Conservation (phyloP, 805 yeast genomes). For the Candida tammaniensis region DNA sequence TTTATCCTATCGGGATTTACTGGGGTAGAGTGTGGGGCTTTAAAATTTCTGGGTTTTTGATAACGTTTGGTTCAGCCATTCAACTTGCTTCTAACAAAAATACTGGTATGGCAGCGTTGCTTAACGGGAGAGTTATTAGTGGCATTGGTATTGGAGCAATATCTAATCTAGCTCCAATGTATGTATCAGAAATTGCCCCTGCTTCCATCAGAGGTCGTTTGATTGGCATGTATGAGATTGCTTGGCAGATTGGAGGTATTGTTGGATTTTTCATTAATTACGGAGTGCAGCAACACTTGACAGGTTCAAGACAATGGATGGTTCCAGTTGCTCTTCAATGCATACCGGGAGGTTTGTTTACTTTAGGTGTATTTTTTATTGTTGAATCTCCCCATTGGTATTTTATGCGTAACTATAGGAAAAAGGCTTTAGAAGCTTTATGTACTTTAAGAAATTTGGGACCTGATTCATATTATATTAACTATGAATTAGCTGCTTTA, state of each 20-base stretch:
- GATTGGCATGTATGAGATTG: slow-evolving; percentile 46
- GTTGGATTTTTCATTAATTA: slow-evolving; percentile 50
- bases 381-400: slow-evolving; percentile 48
- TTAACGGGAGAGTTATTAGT: slow-evolving; percentile 49
- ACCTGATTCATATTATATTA: slow-evolving; percentile 36
- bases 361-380: slow-evolving; percentile 35
- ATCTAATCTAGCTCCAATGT: slow-evolving; percentile 48
- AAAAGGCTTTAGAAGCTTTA: slow-evolving; percentile 31
- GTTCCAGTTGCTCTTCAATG: slow-evolving; percentile 47
- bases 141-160: slow-evolving; percentile 55
- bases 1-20: slow-evolving; percentile 41
- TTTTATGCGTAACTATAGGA: slow-evolving; percentile 32
- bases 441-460: slow-evolving; percentile 40
- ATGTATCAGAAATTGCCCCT: slow-evolving; percentile 44
- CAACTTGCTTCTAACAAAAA: slow-evolving; percentile 29
- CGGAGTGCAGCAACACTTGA: slow-evolving; percentile 36
- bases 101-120: slow-evolving; percentile 27
- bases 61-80: slow-evolving; percentile 42
- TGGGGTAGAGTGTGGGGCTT: slow-evolving; percentile 40
- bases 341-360: slow-evolving; percentile 42
- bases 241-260: slow-evolving; percentile 48
- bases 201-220: slow-evolving; percentile 44
- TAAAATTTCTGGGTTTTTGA: slow-evolving; percentile 35
- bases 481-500: slow-evolving; percentile 35
- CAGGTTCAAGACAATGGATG: slow-evolving; percentile 40